Evolutionary conservation across 2,329 filamentous ascomycete species (phyloP).

Genomic region (Pestalotiopsis sp.): DNA sequence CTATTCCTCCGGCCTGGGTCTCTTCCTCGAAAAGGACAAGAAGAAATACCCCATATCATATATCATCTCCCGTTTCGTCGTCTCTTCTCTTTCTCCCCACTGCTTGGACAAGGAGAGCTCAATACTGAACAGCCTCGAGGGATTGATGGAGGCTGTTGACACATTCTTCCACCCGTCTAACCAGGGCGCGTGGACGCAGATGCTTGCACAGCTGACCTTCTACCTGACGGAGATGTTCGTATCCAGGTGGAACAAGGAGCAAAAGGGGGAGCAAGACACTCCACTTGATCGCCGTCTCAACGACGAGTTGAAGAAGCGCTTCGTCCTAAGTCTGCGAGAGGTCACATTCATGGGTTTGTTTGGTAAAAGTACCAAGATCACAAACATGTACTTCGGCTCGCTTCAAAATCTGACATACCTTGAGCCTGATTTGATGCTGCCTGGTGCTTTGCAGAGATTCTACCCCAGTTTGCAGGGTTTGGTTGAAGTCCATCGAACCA

Average conservation of each 20-base stretch:
- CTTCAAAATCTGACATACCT: constrained; percentile 88
- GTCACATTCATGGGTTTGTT: constrained; percentile 99
- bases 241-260: constrained; percentile 95
- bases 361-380: constrained; percentile 88
- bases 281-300: constrained; percentile 80
- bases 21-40: constrained; percentile 88
- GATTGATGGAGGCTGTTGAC: constrained; percentile 90
- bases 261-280: constrained; percentile 87
- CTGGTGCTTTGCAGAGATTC: constrained; percentile 91
- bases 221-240: constrained; percentile 96
- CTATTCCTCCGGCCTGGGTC: constrained; percentile 77
- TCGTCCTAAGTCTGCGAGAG: constrained; percentile 86
- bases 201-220: constrained; percentile 86
- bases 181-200: constrained; percentile 87
- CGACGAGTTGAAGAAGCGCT: constrained; percentile 80
- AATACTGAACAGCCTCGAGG: constrained; percentile 82
- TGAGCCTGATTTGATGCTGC: constrained; percentile 88
- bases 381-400: constrained; percentile 88
- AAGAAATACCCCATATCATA: constrained; percentile 92
- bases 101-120: constrained; percentile 79
- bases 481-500: constrained; percentile 95
- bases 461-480: constrained; percentile 96
- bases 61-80: constrained; percentile 89
- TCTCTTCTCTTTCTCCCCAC: constrained; percentile 87
- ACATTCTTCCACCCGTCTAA: constrained; percentile 99